Base-by-base conservation (phyloP, 2,329 filamentous ascomycete species). In the Tolypocladium ophioglossoides region DNA sequence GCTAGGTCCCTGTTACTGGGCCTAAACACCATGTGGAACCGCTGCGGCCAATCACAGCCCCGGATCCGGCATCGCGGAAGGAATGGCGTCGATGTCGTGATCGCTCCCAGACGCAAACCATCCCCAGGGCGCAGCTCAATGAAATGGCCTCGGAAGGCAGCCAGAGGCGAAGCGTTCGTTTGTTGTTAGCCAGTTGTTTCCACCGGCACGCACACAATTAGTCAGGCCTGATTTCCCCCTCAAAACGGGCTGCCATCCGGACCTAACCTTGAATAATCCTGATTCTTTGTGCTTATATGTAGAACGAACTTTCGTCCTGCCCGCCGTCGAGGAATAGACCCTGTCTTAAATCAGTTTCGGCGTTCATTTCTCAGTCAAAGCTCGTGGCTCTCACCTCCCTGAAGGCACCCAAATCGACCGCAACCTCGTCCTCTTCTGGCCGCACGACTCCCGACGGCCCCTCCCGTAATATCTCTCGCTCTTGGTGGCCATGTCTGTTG, bases 41-140 rank as follows among this genome's bases (percentile, higher is more conserved):
- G 52, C 53, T 38, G 51, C 53, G 55, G 50, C 70, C 71, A 75
- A 73, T 74, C 66, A 72, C 55, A 57, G 59, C 55, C 56, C 51
- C 55, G 37, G 27, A 6, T 48, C 35, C 58, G 63, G 61, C 66
- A 70, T 74, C 71, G 72, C 72, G 72, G 75, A 73, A 73, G 74
- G 67, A 58, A 70, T 77, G 75, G 74, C 73, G 73, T 70, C 68
- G 74, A 77, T 77, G 74, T 76, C 74, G 74, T 76, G 74, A 76
- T 77, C 70, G 66, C 62, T 70, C 66, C 65, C 64, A 65, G 63
- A 66, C 64, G 57, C 62, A 64, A 61, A 66, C 62, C 58, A 58
- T 58, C 62, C 63, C 54, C 61, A 57, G 55, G 54, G 63, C 27
- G 27, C 27, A 27, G 27, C 27, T 3, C 27, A 27, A 27, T 61